A percentile compares a stretch with the other conserved stretches of the same genome.
phyloP scores from a whole-genome alignment of 192 early-diverging fungal species.

The Coemansia sp. region DNA sequence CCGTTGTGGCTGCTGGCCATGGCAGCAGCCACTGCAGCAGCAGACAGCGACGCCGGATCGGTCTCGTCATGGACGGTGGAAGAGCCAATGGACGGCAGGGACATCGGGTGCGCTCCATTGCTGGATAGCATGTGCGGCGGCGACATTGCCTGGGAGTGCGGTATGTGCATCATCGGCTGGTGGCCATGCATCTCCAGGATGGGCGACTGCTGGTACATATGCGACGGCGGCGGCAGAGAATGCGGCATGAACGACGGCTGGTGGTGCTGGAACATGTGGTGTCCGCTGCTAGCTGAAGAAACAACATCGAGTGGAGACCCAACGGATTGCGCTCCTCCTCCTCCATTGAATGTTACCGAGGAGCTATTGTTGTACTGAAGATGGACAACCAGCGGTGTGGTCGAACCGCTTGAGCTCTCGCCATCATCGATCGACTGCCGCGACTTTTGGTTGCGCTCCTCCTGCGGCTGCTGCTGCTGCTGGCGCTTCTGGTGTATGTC shows the following conservation, averaged over 20 bases:
- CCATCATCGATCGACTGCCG: conserved; percentile 5
- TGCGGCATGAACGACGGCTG: background rate
- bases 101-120: background rate
- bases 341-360: background rate
- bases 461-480: conserved; percentile 16
- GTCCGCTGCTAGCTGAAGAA: conserved; percentile 1
- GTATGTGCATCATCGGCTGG: conserved; percentile 13
- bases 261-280: conserved; percentile 33
- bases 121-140: conserved; percentile 10
- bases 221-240: background rate
- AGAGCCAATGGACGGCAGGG: background rate
- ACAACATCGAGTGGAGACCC: background rate
- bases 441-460: background rate
- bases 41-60: background rate
- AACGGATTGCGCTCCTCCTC: background rate
- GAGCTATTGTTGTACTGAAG: conserved; percentile 11
- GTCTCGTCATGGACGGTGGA: conserved; percentile 6
- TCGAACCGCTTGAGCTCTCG: conserved; percentile 34
- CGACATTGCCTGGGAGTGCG: background rate
- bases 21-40: conserved; percentile 3
- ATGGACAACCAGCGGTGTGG: conserved; percentile 41
- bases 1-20: background rate
- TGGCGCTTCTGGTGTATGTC: conserved; percentile 38
- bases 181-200: conserved; percentile 9
- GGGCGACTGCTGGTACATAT: conserved; percentile 10